phyloP scores from a whole-genome alignment of 2,329 filamentous ascomycete species.

The Calonectria pseudoturangicola region DNA sequence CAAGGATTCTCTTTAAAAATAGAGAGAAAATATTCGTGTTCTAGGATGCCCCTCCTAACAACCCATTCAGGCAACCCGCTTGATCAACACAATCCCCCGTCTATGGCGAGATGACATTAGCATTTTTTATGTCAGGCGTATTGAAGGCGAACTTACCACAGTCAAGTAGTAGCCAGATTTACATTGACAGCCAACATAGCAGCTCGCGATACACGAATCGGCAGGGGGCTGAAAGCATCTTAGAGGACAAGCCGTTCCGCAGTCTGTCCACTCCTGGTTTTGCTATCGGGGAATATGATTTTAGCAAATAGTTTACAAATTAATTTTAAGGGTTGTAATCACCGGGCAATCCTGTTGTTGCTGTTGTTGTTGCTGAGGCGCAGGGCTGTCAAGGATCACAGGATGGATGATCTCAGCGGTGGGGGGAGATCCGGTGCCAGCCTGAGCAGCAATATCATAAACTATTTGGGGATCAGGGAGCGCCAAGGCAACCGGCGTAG shows the following conservation, averaged over 20 bases:
- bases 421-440: not conserved
- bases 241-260: not conserved
- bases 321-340: not conserved
- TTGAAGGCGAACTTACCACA: not conserved
- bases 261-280: not conserved
- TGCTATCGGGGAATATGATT: not conserved
- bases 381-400: not conserved
- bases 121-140: not conserved
- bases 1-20: not conserved
- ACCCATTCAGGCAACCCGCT: not conserved
- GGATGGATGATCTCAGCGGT: not conserved
- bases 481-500: not conserved
- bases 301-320: not conserved
- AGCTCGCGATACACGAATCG: not conserved
- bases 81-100: not conserved
- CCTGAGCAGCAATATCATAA: not conserved
- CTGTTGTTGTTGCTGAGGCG: not conserved
- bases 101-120: not conserved
- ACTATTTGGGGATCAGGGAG: not conserved
- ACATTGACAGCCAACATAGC: not conserved
- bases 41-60: not conserved
- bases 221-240: not conserved
- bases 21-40: not conserved
- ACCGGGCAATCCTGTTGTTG: not conserved
- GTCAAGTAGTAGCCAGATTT: not conserved